These are phyloP conservation scores for Starmerella tilneyi DNA, from an alignment of 805 yeast genomes.

Conservation along the genomic window DNA sequence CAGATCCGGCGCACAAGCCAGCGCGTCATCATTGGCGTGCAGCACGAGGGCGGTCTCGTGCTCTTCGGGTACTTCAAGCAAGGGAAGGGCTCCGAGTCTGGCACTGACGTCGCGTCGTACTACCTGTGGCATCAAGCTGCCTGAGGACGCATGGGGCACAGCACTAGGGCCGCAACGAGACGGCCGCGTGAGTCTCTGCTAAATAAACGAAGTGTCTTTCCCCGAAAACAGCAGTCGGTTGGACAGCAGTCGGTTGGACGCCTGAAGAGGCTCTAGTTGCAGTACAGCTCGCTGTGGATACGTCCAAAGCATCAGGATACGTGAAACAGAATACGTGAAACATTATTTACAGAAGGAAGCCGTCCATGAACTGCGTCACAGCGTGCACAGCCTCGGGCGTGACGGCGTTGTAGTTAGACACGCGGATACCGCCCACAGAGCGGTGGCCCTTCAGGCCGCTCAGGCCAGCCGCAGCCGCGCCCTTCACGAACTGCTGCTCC, in stretches of 20 bases:
- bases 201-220: too few species aligned
- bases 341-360: slow-evolving; percentile 6
- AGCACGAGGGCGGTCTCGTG: slow-evolving; percentile 12
- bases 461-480: slow-evolving; percentile 50
- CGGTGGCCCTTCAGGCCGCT: slow-evolving; percentile 90
- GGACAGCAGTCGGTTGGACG: too few species aligned
- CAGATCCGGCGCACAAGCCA: slow-evolving; percentile 16
- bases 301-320: too few species aligned
- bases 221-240: too few species aligned
- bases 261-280: not conserved
- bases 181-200: too few species aligned
- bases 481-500: slow-evolving; percentile 60
- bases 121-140: slow-evolving; percentile 18
- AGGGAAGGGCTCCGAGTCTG: slow-evolving; percentile 4
- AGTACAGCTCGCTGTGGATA: too few species aligned
- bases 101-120: slow-evolving; percentile 17
- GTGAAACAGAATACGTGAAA: not conserved
- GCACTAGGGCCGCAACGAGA: too few species aligned
- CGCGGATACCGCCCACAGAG: slow-evolving; percentile 94
- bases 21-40: slow-evolving; percentile 22
- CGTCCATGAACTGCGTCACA: slow-evolving; percentile 15
- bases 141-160: too few species aligned
- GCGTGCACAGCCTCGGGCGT: slow-evolving; percentile 34
- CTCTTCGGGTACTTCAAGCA: slow-evolving; percentile 18
- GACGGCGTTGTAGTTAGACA: slow-evolving; percentile 86